These are phyloP conservation scores for Licmophora abbreviata DNA, from an alignment of 108 stramenopile genomes.

Conservation along the genomic window DNA sequence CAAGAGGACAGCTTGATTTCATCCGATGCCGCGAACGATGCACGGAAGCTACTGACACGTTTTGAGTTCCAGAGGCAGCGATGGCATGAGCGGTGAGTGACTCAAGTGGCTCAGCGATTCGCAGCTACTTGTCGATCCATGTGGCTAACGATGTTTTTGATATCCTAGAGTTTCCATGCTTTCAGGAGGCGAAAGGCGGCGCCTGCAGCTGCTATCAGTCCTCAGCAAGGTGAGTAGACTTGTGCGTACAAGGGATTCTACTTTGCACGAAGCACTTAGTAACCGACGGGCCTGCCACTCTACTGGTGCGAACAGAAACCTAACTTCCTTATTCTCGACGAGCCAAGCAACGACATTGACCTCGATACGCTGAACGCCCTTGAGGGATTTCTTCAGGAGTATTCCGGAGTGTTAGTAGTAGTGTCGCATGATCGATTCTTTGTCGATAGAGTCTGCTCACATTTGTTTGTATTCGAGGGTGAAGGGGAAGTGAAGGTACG, in stretches of 20 bases:
- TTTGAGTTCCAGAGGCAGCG: slow-evolving; percentile 64
- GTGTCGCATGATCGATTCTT: slow-evolving; percentile 92
- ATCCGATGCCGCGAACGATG: slow-evolving; percentile 61
- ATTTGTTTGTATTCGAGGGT: slow-evolving; percentile 86
- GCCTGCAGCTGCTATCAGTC: slow-evolving; percentile 72
- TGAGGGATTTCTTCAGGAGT: slow-evolving; percentile 74
- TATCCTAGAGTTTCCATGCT: slow-evolving; percentile 42
- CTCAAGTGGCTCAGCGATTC: neutral
- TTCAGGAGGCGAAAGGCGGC: slow-evolving; percentile 74
- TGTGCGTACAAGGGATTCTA: too few relatives aligned
- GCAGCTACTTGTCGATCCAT: neutral
- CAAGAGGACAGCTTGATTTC: too few relatives aligned
- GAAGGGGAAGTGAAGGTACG: slow-evolving; percentile 75
- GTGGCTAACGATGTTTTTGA: neutral
- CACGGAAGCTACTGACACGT: slow-evolving; percentile 58
- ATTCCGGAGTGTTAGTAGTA: slow-evolving; percentile 83
- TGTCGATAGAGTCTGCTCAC: slow-evolving; percentile 87
- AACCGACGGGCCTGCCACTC: neutral
- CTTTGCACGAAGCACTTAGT: neutral
- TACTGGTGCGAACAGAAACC: slow-evolving; percentile 27
- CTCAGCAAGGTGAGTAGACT: slow-evolving; percentile 31
- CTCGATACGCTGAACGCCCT: slow-evolving; percentile 71
- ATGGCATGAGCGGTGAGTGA: slow-evolving; percentile 52
- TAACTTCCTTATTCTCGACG: slow-evolving; percentile 65
- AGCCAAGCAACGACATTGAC: slow-evolving; percentile 70